Conservation (phyloP, 371 early-diverging fungal genomes). For the Paraphysoderma sedebokerense region DNA sequence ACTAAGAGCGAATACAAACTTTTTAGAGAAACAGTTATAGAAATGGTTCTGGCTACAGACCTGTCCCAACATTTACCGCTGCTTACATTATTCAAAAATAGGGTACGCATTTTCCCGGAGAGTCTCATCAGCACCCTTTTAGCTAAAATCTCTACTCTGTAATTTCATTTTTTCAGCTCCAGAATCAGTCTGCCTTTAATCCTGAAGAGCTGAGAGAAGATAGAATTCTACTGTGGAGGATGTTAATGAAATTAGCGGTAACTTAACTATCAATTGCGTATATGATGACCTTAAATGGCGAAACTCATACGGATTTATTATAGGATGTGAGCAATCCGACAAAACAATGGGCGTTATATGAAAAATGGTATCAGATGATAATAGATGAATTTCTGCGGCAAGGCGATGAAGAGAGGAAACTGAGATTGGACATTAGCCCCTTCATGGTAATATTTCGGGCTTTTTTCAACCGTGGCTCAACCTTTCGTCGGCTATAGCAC, state of each 20-base stretch:
- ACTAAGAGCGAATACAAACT: constrained; percentile 11
- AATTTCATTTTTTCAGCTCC: not conserved
- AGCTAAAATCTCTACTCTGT: not conserved
- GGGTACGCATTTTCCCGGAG: not conserved
- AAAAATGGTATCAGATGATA: constrained; percentile 18
- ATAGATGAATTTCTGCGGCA: constrained; percentile 24
- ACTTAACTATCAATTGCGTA: too few relatives aligned
- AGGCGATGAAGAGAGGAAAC: constrained; percentile 26
- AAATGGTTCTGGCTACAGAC: constrained; percentile 36
- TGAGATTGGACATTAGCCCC: constrained; percentile 17
- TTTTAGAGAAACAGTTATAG: constrained; percentile 22
- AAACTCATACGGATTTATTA: too few relatives aligned
- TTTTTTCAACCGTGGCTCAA: not conserved
- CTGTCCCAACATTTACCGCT: constrained; percentile 1
- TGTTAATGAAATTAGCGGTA: constrained; percentile 34
- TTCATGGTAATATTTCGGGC: constrained; percentile 12
- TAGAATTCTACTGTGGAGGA: constrained; percentile 18
- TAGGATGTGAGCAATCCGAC: constrained; percentile 32
- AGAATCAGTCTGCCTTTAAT: constrained; percentile 7
- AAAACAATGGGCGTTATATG: constrained; percentile 20
- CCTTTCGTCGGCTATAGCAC: not conserved
- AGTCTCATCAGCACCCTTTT: not conserved
- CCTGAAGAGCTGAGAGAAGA: constrained; percentile 13
- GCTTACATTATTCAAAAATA: not conserved
- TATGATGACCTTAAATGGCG: too few relatives aligned